A percentile compares a stretch with the other conserved stretches of the same genome.
phyloP scores from a whole-genome alignment of 768 basidiomycete species.

The Rickenella mellea region DNA sequence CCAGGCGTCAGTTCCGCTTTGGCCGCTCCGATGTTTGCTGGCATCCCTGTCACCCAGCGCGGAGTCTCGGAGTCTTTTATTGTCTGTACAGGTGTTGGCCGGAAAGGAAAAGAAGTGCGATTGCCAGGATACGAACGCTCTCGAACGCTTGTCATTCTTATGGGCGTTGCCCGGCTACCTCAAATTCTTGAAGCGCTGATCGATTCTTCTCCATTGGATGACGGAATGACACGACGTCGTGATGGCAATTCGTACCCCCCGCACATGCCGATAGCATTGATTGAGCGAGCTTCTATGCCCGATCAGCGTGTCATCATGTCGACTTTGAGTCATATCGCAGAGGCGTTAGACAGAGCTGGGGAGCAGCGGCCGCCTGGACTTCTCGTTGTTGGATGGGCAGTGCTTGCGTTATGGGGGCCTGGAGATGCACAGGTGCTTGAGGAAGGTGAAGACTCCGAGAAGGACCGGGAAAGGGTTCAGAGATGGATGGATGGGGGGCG shows the following conservation, averaged over 20 bases:
- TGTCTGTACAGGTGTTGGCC: conserved; percentile 91
- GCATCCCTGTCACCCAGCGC: conserved; percentile 91
- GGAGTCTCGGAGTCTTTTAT: conserved; percentile 86
- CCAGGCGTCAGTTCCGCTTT: conserved; percentile 88
- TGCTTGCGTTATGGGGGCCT: conserved; percentile 60
- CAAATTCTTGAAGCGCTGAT: conserved; percentile 60
- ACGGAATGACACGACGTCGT: conserved; percentile 29
- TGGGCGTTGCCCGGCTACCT: conserved; percentile 86
- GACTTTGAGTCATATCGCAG: conserved; percentile 63
- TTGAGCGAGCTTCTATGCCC: conserved; percentile 89
- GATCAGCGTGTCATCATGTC: conserved; percentile 83
- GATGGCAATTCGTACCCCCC: conserved; percentile 59
- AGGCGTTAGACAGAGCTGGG: conserved; percentile 62
- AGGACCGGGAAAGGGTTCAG: conserved; percentile 37
- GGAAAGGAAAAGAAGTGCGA: conserved; percentile 70
- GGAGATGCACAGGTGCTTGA: conserved; percentile 71
- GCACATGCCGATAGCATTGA: conserved; percentile 78
- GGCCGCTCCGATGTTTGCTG: conserved; percentile 81
- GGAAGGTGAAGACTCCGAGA: conserved; percentile 30
- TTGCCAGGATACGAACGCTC: conserved; percentile 83
- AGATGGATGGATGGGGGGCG: conserved; percentile 52
- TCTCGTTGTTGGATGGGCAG: conserved; percentile 92
- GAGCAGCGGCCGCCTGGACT: conserved; percentile 94
- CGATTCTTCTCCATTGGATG: conserved; percentile 8
- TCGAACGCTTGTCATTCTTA: conserved; percentile 77